phyloP scores from a whole-genome alignment of 345 rosid genomes.

The Eucalyptus sideroxylon region DNA sequence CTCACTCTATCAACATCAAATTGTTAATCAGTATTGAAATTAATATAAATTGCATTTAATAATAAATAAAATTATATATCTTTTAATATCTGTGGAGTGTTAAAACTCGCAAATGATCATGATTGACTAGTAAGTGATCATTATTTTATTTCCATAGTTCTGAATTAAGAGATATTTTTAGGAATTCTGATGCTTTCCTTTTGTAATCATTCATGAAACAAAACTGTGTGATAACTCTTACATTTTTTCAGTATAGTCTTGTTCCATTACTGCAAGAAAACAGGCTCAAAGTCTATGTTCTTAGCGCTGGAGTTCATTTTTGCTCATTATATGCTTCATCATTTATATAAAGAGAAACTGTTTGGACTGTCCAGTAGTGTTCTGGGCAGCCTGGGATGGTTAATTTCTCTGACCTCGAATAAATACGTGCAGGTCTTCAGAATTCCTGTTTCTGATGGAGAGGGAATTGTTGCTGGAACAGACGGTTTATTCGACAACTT shows the following conservation, averaged over 20 bases:
- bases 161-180: neutral
- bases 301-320: neutral
- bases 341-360: neutral
- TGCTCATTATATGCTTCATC: neutral
- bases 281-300: neutral
- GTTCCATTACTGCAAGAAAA: neutral
- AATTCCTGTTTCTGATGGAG: conserved; percentile 65
- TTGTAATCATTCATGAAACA: neutral
- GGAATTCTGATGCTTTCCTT: neutral
- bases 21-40: neutral
- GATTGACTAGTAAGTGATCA: neutral
- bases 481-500: conserved; percentile 95
- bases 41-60: neutral
- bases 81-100: neutral
- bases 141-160: neutral
- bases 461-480: conserved; percentile 82
- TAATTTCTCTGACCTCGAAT: neutral
- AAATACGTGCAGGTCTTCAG: conserved; percentile 47
- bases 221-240: neutral
- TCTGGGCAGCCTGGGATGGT: neutral
- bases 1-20: neutral
- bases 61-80: neutral
- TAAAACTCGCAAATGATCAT: neutral
- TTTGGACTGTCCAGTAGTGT: neutral
- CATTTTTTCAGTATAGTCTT: neutral